Evolutionary conservation across 208 protist species (phyloP).

Genomic region (Wallacemonas sp.): DNA sequence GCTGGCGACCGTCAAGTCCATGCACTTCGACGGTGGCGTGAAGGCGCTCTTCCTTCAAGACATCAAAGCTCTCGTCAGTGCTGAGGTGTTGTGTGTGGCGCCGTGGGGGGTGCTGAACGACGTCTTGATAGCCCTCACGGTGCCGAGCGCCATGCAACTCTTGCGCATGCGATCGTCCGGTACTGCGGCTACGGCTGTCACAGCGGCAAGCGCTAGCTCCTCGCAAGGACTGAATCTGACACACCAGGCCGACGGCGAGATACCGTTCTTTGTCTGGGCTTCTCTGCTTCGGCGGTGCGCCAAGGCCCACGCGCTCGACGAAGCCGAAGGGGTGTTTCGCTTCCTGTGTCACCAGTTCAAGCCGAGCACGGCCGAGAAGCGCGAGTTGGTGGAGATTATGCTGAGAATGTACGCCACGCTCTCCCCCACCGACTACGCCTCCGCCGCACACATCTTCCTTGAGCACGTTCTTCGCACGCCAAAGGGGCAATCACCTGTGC

Average conservation of each 20-base stretch:
- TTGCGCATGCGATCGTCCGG: constrained; percentile 45
- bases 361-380: constrained; percentile 47
- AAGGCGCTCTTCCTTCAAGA: constrained; percentile 66
- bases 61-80: constrained; percentile 54
- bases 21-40: constrained; percentile 77
- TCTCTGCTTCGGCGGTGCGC: constrained; percentile 79
- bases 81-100: constrained; percentile 31
- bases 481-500: constrained; percentile 40
- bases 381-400: constrained; percentile 86
- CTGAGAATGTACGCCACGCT: constrained; percentile 87
- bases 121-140: constrained; percentile 67
- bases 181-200: too few species aligned
- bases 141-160: constrained; percentile 79
- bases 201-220: too few species aligned
- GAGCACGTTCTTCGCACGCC: constrained; percentile 69
- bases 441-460: constrained; percentile 58
- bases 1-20: constrained; percentile 63
- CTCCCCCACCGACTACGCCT: constrained; percentile 64
- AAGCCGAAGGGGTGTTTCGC: constrained; percentile 72
- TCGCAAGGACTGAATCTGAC: neutral
- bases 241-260: constrained; percentile 22
- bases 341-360: constrained; percentile 71
- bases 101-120: constrained; percentile 83
- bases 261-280: constrained; percentile 84
- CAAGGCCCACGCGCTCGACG: constrained; percentile 67